These are phyloP conservation scores for Populus deltoides DNA, from an alignment of 345 rosid species.

Conservation along the genomic window DNA sequence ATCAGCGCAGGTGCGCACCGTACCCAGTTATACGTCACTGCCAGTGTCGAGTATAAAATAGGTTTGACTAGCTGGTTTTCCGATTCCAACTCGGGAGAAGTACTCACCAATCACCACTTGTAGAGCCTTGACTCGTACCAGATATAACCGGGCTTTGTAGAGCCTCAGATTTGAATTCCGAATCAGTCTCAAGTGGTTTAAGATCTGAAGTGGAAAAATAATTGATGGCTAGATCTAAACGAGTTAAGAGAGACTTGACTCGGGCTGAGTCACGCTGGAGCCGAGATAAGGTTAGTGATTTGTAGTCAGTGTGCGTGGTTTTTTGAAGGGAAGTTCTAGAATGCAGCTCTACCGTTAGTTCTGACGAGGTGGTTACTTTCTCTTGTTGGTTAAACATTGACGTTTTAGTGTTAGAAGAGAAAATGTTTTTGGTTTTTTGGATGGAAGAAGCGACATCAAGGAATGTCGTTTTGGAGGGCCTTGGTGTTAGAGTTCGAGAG, in stretches of 20 bases:
- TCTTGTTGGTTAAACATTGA: neutral
- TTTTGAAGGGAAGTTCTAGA: slow-evolving; percentile 43
- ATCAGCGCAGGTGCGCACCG: slow-evolving; percentile 81
- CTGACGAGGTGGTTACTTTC: slow-evolving; percentile 13
- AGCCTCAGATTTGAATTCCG: slow-evolving; percentile 32
- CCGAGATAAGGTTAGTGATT: slow-evolving; percentile 53
- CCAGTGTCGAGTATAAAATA: slow-evolving; percentile 86
- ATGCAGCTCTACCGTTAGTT: slow-evolving; percentile 45
- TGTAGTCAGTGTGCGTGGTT: slow-evolving; percentile 51
- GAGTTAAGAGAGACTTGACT: slow-evolving; percentile 48
- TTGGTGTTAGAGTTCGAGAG: slow-evolving; percentile 30
- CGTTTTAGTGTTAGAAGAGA: slow-evolving; percentile 15
- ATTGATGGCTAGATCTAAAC: slow-evolving; percentile 49
- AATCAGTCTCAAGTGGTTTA: slow-evolving; percentile 31
- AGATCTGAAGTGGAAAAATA: slow-evolving; percentile 48
- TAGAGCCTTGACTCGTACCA: slow-evolving; percentile 63
- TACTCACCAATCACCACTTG: slow-evolving; percentile 98
- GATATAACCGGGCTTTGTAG: slow-evolving; percentile 60
- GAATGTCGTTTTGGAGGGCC: slow-evolving; percentile 18
- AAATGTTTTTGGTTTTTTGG: slow-evolving; percentile 22
- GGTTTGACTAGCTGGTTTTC: slow-evolving; percentile 62
- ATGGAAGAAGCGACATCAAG: slow-evolving; percentile 49
- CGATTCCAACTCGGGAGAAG: slow-evolving; percentile 78
- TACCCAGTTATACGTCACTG: slow-evolving; percentile 85
- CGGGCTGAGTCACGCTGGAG: slow-evolving; percentile 73